Evolutionary conservation across 164 flowering plant species (phyloP).

Genomic region (Magnolia sinica): DNA sequence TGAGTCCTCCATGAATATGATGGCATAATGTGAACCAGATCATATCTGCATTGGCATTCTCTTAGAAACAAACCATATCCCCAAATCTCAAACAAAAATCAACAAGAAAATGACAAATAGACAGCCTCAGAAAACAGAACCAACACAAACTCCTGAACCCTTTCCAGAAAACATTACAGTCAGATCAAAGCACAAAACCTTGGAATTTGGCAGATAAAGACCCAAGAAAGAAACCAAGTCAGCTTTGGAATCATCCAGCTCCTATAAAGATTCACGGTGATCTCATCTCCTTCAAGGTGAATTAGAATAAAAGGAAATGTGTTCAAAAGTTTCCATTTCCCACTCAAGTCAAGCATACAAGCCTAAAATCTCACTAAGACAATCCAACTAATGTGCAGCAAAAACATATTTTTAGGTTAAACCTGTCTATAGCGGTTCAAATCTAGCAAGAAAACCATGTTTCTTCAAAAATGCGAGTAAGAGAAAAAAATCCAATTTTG

Average conservation of each 20-base stretch:
- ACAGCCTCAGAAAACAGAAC: not conserved
- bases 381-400: not conserved
- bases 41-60: slow-evolving; percentile 5
- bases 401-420: not conserved
- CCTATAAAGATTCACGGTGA: not conserved
- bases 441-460: not conserved
- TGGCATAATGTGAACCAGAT: not conserved
- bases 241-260: not conserved
- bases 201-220: not conserved
- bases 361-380: not conserved
- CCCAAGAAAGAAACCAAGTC: slow-evolving; percentile 1
- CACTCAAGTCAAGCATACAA: not conserved
- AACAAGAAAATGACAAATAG: not conserved
- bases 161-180: not conserved
- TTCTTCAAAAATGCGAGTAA: no score
- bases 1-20: not conserved
- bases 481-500: no score
- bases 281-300: not conserved
- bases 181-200: not conserved
- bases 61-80: not conserved
- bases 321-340: not conserved
- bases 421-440: not conserved
- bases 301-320: not conserved
- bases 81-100: not conserved
- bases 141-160: not conserved